Conservation (phyloP, 2,329 filamentous ascomycete genomes). For the Diplodia corticola region DNA sequence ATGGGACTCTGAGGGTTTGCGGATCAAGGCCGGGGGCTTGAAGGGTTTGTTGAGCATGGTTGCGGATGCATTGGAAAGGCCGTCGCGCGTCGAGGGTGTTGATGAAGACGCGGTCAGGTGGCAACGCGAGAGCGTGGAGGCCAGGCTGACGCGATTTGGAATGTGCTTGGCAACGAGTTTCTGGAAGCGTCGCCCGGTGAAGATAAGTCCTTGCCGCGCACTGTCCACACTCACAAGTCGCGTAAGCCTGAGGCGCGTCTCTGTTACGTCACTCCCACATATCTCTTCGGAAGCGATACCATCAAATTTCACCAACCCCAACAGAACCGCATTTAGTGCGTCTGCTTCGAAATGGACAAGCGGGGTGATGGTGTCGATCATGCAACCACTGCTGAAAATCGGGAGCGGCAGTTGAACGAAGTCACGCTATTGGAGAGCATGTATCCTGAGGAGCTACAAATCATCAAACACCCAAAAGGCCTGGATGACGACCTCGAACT, state of each 20-base stretch:
- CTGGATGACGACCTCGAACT: constrained; percentile 9
- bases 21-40: constrained; percentile 36
- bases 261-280: neutral
- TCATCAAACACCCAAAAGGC: constrained; percentile 10
- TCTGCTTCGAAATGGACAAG: neutral
- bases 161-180: too few relatives aligned
- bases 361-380: neutral
- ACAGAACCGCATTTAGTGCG: neutral
- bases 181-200: too few relatives aligned
- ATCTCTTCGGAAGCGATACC: neutral
- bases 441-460: constrained; percentile 17
- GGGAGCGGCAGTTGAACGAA: constrained; percentile 17
- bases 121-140: neutral
- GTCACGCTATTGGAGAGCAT: constrained; percentile 18
- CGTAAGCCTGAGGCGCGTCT: constrained; percentile 1
- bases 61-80: neutral
- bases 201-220: too few relatives aligned
- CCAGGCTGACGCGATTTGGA: too few relatives aligned
- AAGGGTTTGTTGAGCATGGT: constrained; percentile 37
- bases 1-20: constrained; percentile 19
- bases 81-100: neutral
- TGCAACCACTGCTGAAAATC: neutral
- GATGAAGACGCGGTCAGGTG: constrained; percentile 15
- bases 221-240: too few relatives aligned
- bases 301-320: neutral